A percentile compares a stretch with the other conserved stretches of the same genome.
Evolutionary conservation across 345 rosid species (phyloP).

Genomic region (Euclidium syriacum): DNA sequence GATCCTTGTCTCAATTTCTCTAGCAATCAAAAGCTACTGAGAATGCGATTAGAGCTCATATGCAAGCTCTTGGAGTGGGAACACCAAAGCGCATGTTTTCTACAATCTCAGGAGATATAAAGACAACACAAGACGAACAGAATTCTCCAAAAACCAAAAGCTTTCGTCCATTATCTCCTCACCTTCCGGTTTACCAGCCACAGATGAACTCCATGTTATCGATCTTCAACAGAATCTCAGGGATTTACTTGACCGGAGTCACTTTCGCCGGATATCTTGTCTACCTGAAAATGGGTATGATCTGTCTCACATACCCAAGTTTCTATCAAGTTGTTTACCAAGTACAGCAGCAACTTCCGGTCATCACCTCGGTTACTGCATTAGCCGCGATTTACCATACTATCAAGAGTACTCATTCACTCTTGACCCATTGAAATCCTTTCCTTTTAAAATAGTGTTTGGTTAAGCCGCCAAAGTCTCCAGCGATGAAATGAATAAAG

Average conservation of each 20-base stretch:
- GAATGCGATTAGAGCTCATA: constrained; percentile 9
- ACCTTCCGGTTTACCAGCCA: constrained; percentile 35
- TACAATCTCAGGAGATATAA: constrained; percentile 27
- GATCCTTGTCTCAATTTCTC: not conserved
- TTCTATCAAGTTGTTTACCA: constrained; percentile 32
- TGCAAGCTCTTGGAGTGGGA: constrained; percentile 25
- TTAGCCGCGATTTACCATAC: constrained; percentile 30
- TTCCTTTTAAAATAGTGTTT: not conserved
- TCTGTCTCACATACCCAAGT: constrained; percentile 31
- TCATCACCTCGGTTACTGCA: constrained; percentile 31
- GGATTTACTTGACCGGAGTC: constrained; percentile 33
- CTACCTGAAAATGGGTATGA: constrained; percentile 35
- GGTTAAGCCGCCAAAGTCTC: not conserved
- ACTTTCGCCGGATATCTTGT: constrained; percentile 24
- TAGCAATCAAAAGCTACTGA: constrained; percentile 17
- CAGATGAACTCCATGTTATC: constrained; percentile 36
- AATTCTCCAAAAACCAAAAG: constrained; percentile 20
- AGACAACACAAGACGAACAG: constrained; percentile 19
- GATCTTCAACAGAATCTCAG: constrained; percentile 36
- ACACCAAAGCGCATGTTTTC: constrained; percentile 22
- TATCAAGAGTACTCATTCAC: constrained; percentile 30
- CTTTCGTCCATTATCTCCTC: constrained; percentile 33
- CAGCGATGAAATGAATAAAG: constrained; percentile 15
- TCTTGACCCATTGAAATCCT: constrained; percentile 20
- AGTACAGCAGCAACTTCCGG: constrained; percentile 27